Conservation (phyloP, 2,329 filamentous ascomycete species). For the Trichoderma guizhouense region DNA sequence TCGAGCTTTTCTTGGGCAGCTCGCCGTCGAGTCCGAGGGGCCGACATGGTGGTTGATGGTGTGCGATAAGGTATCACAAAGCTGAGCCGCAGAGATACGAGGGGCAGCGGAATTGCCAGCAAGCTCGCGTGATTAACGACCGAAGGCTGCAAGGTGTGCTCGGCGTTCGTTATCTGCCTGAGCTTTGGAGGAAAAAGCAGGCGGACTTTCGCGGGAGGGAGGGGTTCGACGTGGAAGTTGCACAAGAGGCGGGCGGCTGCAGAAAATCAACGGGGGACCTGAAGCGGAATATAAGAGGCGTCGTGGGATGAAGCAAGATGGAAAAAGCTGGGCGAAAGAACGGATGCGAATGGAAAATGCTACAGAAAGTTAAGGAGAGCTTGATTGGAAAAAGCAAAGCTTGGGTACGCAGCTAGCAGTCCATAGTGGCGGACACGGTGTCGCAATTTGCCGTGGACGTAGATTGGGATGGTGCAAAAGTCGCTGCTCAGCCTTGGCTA, state of each 20-base stretch:
- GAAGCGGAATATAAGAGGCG: neutral
- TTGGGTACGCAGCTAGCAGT: neutral
- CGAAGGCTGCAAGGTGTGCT: neutral
- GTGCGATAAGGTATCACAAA: neutral
- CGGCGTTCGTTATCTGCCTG: neutral
- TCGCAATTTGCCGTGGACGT: conserved; percentile 10
- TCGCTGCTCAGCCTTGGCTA: neutral
- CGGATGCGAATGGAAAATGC: conserved; percentile 25
- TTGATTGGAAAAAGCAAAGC: conserved; percentile 1
- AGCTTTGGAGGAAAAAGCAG: neutral
- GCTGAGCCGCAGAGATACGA: conserved; percentile 11
- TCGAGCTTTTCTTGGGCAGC: conserved; percentile 33
- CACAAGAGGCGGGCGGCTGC: neutral
- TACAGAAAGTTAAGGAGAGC: conserved; percentile 18
- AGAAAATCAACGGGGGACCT: neutral
- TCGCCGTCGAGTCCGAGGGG: conserved; percentile 39
- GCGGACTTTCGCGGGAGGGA: neutral
- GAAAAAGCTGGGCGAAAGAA: conserved; percentile 25
- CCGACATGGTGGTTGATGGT: conserved; percentile 33
- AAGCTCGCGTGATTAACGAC: conserved; percentile 14
- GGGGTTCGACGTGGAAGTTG: neutral
- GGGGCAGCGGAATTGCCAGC: neutral
- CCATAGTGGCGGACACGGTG: conserved; percentile 16
- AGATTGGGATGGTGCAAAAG: neutral
- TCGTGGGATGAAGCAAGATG: neutral